Conservation (phyloP, 495 filamentous ascomycete species). For the Penicillium goetzii region DNA sequence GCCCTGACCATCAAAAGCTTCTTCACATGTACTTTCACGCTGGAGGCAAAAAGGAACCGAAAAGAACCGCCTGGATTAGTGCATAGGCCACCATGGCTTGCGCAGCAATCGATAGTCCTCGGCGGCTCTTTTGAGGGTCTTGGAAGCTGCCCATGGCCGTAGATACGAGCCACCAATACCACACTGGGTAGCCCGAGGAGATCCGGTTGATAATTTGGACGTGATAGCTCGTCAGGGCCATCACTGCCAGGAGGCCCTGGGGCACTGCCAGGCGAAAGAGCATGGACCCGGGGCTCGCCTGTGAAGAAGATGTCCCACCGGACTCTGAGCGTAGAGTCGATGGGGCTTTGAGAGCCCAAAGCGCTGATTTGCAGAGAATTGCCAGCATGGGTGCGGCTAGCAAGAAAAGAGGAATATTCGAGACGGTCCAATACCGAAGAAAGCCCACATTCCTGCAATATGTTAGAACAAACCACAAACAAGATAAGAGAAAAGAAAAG, state of each 20-base stretch:
- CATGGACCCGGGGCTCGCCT: conserved; percentile 53
- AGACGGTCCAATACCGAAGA: conserved; percentile 84
- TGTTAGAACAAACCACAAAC: conserved; percentile 5
- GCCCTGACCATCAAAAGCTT: not conserved
- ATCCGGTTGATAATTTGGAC: conserved; percentile 92
- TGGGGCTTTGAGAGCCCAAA: conserved; percentile 48
- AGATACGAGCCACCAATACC: conserved; percentile 79
- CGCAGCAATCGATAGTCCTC: conserved; percentile 43
- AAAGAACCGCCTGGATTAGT: conserved; percentile 77
- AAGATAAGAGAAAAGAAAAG: not conserved
- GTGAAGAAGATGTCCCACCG: conserved; percentile 25
- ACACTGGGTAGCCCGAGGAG: conserved; percentile 84
- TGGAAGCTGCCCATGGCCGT: conserved; percentile 32
- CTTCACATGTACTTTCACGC: conserved; percentile 50
- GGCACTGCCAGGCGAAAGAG: conserved; percentile 59
- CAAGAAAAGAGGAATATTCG: conserved; percentile 87
- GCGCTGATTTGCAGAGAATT: conserved; percentile 65
- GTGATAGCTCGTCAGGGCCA: conserved; percentile 80
- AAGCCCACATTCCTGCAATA: conserved; percentile 77
- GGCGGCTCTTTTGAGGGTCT: conserved; percentile 26
- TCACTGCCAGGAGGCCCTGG: conserved; percentile 70
- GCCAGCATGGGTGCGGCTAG: conserved; percentile 77
- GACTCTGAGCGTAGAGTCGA: conserved; percentile 18
- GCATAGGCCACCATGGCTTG: conserved; percentile 80
- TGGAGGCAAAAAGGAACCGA: conserved; percentile 93